Evolutionary conservation across 1,284 basidiomycete species (phyloP), one percentile per base, ranked within the genome.

Genomic region (Athelia sp.): DNA sequence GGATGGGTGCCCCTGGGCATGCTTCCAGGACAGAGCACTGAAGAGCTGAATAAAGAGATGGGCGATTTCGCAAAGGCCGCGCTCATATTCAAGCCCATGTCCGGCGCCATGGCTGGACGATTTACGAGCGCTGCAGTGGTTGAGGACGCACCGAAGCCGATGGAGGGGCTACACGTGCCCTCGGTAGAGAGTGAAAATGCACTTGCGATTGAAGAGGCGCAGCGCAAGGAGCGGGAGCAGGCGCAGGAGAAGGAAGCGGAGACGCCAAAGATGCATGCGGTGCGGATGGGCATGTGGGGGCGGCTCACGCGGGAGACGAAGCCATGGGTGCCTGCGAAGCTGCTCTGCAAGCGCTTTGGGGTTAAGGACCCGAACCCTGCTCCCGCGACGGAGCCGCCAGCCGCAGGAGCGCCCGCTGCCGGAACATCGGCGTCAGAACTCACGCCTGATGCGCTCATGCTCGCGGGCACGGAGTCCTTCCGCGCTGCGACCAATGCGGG

Each of bases 261-360:
- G 54, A 87, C 79, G 14, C 89, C 90, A 2, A 85, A 85, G 57
- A 85, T 82, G 55, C 74, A 89, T 56, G 95, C 96, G 1, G 93
- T 92, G 2, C 73, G 77, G 23, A 66, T 87, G 62, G 93, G 92
- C 19, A 91, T 94, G 84, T 97, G 87, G 63, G 96, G 96, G 1
- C 74, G 78, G 11, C 69, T 94, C 60, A 98, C 94, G 18, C 74
- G 94, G 34, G 86, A 89, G 51, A 72, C 78, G 23, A 77, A 72
- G 52, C 64, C 77, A 0, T 98, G 92, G 85, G 82, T 83, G 57
- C 96, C 96, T 0, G 81, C 81, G 18, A 77, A 78, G 52, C 68
- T 98, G 48, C 72, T 99, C 15, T 98, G 93, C 69, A 97, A 95
- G 66, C 81, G 96, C n/a, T 97, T 98, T 64, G 89, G 90, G 1